Base-by-base conservation (phyloP, 306 rosid species). In the Carpinus viminea region DNA sequence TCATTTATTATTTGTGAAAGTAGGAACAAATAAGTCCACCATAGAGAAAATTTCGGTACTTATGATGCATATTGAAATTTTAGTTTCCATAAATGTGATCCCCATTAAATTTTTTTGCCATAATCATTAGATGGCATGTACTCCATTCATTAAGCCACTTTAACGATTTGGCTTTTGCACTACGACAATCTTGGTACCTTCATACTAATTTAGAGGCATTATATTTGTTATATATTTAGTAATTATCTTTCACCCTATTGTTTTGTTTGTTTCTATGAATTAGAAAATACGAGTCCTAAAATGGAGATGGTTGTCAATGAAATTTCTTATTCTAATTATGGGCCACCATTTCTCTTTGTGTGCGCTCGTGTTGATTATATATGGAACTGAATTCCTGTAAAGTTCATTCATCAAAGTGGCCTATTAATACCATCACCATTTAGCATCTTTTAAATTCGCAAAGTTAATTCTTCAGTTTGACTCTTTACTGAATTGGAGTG, bases 21-120 rank as follows among this genome's bases (percentile, higher is more conserved):
- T 82, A 16, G 28, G 72, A 43, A 9, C 57, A 28, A 76, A 52
- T 48, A 24, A 72, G 12, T 77, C 65, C 11, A 21, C 65, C 13
- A 4, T 51, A 26, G 36, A 56, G 60, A 10, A 21, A 51, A 24
- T 18, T 41, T 17, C 1, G 7, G 5, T 36, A 57, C 26, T 38
- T 62, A 12, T 47, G 15, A 45, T 82, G 51, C 34, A 36, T 34
- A 3, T 41, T 41, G 34, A 28, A 38, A 28, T 12, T 50, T 75
- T 52, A 10, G 4, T 26, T 64, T 15, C 11, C 11, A 36, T 64
- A 17, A 34, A 31, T 57, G 34, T 2, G 4, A 28, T 26, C 55
- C 61, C 41, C 7, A 50, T 34, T 56, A 59, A 51, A 24, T 12
- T 4, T 2, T 48, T 60, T 26, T 16, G 34, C 70, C 60, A 28